phyloP scores from a whole-genome alignment of 2,329 filamentous ascomycete genomes.

The Alternaria brassicae region DNA sequence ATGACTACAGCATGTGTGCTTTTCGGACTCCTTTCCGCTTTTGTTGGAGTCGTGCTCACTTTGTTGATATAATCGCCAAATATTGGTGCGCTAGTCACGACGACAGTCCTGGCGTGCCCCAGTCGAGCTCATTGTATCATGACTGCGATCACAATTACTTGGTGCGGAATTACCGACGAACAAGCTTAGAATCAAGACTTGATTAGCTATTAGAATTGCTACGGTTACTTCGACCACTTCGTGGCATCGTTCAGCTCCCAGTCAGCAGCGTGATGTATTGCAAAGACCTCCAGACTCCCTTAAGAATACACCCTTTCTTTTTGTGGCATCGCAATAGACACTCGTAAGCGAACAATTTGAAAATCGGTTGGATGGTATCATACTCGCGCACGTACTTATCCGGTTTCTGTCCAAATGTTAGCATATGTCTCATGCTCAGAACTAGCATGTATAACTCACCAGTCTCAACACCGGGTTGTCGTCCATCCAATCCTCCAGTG shows the following conservation, averaged over 20 bases:
- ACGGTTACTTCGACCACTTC: neutral
- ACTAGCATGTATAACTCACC: conserved; percentile 36
- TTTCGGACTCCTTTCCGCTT: neutral
- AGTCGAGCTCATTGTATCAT: neutral
- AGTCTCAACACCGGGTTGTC: conserved; percentile 89
- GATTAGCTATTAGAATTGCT: conserved; percentile 2
- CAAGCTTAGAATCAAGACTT: neutral
- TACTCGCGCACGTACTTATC: neutral
- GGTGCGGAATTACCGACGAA: neutral
- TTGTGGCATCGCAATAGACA: neutral
- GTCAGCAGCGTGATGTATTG: neutral
- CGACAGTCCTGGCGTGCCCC: neutral
- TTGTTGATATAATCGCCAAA: conserved; percentile 1
- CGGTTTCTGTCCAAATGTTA: conserved; percentile 35
- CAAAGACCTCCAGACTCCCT: neutral
- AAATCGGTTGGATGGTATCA: neutral
- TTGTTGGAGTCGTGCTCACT: neutral
- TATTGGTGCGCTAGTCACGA: conserved; percentile 1
- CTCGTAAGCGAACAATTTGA: neutral
- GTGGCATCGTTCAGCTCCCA: neutral
- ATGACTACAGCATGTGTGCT: neutral
- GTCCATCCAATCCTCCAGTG: conserved; percentile 72
- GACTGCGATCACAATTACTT: neutral
- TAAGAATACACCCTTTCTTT: neutral
- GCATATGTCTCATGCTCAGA: conserved; percentile 14